A percentile compares a stretch with the other conserved stretches of the same genome.
phyloP scores from a whole-genome alignment of 441 rosid genomes.

The Mallotus repandus region DNA sequence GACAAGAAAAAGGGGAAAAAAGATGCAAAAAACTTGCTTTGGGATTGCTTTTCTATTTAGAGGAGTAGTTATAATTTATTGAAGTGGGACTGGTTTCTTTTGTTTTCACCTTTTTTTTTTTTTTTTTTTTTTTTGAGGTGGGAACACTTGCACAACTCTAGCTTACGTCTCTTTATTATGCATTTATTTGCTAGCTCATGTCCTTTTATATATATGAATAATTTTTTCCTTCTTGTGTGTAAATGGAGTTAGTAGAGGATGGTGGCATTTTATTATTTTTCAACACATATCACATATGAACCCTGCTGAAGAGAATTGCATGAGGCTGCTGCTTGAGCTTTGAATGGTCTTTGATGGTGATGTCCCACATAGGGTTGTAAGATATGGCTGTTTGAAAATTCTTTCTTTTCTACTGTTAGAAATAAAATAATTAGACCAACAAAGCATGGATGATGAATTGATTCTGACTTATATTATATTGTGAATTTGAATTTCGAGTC shows the following conservation, averaged over 20 bases:
- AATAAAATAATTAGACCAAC: too few relatives aligned
- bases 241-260: not conserved
- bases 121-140: not conserved
- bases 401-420: too few relatives aligned
- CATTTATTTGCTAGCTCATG: not conserved
- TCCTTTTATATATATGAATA: not conserved
- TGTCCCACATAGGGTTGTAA: slow-evolving; percentile 4
- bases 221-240: not conserved
- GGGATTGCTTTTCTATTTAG: slow-evolving; percentile 21
- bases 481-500: too few relatives aligned
- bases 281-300: not conserved
- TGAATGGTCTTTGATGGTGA: slow-evolving; percentile 4
- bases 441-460: too few relatives aligned
- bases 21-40: slow-evolving; percentile 3
- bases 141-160: not conserved
- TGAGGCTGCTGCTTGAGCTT: slow-evolving; percentile 6
- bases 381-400: not conserved
- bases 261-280: not conserved
- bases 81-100: slow-evolving; percentile 9
- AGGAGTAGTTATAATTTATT: not conserved
- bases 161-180: too few relatives aligned
- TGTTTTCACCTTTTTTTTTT: not conserved
- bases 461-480: too few relatives aligned
- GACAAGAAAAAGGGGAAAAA: not conserved
- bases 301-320: not conserved